Base-by-base conservation (phyloP, 2,329 filamentous ascomycete species). In the Nemania sp. region DNA sequence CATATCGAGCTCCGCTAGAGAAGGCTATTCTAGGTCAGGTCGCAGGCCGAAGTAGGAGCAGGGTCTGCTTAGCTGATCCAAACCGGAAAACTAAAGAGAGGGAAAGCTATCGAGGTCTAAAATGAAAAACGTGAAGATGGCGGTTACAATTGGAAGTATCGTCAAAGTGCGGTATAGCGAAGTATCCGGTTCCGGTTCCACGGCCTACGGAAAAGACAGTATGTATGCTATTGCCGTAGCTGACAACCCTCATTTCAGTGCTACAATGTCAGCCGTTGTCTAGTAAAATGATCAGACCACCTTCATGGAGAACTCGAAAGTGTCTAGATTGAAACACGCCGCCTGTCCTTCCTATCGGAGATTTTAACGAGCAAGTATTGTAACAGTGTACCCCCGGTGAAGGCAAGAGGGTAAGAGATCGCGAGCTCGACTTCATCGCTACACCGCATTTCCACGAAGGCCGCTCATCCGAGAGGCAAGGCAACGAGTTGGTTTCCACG, bases 371-470 rank as follows among this genome's bases (percentile, higher is more conserved):
- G 18, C 40, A 25, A 11, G 12, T 12, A 45, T 34, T 6, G 25
- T n/a, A 7, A 18, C 13, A 4, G 20, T 10, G 17, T 17, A 10
- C 13, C 6, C 15, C 35, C 37, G 29, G 32, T 2, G 7, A 57
- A 4, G 18, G 43, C 43, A 46, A 25, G 43, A 25, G 21, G 47
- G 53, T 32, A 60, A 42, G 40, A 57, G 52, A 60, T 60, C 21
- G 40, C 52, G 58, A 60, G 35, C 42, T 2, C 11, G 12, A 20
- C n/a, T 25, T 11, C 25, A 18, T 20, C 29, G 7, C 12, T 4
- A 46, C 42, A 9, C 20, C 11, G 29, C 18, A 13, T 18, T n/a
- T 13, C 17, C 17, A 17, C 21, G 25, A 39, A 40, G 37, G 10
- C 15, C 1, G 5, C n/a, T 40, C 18, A 39, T 18, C 42, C 7